Evolutionary conservation across 139 green algal species (phyloP), one percentile per base, ranked within the genome.

Genomic region (Coccomyxa sp.): DNA sequence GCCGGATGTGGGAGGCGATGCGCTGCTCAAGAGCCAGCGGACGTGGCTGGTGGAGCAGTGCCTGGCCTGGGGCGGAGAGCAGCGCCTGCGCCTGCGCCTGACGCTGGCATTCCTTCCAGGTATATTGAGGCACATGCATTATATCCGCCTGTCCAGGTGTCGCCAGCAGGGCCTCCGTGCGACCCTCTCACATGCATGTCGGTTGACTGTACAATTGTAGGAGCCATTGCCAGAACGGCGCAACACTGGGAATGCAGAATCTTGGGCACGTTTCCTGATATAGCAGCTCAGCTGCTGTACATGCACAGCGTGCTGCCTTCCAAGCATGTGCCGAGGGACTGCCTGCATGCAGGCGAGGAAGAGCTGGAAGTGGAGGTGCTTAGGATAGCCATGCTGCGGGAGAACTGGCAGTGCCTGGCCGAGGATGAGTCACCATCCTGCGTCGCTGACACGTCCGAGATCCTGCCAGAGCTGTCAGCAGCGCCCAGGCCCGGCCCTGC

Each of bases 291-390:
- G n/a, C n/a, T n/a, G n/a, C n/a, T n/a, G n/a, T n/a, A n/a, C 81
- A 64, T 40, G 29, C 39, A 22, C 8, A 64, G 16, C 41, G 33
- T 27, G 22, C 10, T 5, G 0, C 31, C 37, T 77, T 27, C 8
- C 7, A 72, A 8, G 27, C 69, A 55, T 39, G 29, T 22, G 2
- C 31, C 55, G 8, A 12, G 55, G 55, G 50, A 3, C 7, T 22
- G 12, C 34, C 35, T 12, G 8, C 35, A 29, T 77, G 33, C 74
- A 73, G 79, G 58, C 33, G 82, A 70, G 22, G 72, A 70, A 39
- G 85, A 89, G 27, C 35, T 89, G 12, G 85, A 89, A 24, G 58
- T 89, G 8, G 70, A 75, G 22, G 73, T 87, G 73, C 80, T 89
- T 54, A 72, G 85, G 24, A 77, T 89, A 41, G 68, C 73, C 0